phyloP scores from a whole-genome alignment of 2,329 filamentous ascomycete genomes.

The Hypoxylon sp. region DNA sequence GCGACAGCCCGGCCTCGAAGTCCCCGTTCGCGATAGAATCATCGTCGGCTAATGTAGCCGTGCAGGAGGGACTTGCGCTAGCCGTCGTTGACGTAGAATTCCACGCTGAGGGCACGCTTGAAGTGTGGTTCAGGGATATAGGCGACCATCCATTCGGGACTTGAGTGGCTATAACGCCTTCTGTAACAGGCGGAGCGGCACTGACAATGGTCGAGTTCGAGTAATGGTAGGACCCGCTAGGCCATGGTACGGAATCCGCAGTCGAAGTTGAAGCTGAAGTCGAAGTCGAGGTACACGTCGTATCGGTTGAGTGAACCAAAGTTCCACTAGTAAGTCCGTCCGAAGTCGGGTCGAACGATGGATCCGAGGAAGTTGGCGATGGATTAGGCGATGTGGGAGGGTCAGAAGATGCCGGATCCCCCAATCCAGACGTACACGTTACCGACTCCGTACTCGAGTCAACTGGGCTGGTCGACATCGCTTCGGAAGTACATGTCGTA shows the following conservation, averaged over 20 bases:
- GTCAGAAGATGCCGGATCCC: not conserved
- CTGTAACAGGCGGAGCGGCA: not conserved
- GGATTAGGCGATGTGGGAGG: conserved; percentile 18
- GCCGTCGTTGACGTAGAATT: conserved; percentile 8
- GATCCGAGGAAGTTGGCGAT: conserved; percentile 1
- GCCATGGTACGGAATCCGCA: conserved; percentile 1
- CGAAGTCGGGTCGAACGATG: conserved; percentile 11
- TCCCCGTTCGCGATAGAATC: conserved; percentile 49
- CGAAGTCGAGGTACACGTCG: conserved; percentile 28
- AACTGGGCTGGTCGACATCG: conserved; percentile 11
- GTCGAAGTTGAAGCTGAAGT: conserved; percentile 23
- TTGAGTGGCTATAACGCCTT: not conserved
- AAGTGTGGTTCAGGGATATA: conserved; percentile 11
- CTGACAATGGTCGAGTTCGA: conserved; percentile 23
- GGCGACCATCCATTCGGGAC: not conserved
- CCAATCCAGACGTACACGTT: conserved; percentile 6
- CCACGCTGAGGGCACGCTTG: conserved; percentile 5
- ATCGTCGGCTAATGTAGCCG: conserved; percentile 13
- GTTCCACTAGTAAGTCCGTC: conserved; percentile 3
- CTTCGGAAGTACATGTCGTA: conserved; percentile 20
- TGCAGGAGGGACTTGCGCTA: conserved; percentile 23
- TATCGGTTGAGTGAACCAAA: conserved; percentile 16
- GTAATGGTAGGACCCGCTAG: conserved; percentile 17
- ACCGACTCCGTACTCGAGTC: conserved; percentile 7
- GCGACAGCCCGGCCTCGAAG: conserved; percentile 49